Percentiles rank a stretch among this genome's conserved stretches.
These are phyloP conservation scores for Aspergillus steynii DNA, from an alignment of 495 filamentous ascomycete species.

Conservation along the genomic window DNA sequence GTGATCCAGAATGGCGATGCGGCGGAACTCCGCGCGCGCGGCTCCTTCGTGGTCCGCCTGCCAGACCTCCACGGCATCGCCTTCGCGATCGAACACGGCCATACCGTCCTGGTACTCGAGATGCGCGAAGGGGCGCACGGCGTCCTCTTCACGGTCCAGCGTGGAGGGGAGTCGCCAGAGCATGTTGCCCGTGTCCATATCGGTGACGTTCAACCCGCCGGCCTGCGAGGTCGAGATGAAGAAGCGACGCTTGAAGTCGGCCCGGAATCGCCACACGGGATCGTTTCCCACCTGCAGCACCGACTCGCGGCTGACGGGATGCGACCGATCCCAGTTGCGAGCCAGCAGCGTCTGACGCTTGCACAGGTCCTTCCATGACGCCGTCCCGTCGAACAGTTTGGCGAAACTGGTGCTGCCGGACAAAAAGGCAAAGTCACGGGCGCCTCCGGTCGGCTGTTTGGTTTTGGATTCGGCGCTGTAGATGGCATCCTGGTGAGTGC, in stretches of 20 bases:
- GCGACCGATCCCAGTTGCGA: conserved; percentile 34
- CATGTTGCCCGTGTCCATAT: conserved; percentile 37
- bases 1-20: conserved; percentile 37
- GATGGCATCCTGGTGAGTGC: conserved; percentile 42
- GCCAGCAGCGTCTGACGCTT: conserved; percentile 36
- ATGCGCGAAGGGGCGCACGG: conserved; percentile 38
- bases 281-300: conserved; percentile 41
- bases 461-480: conserved; percentile 35
- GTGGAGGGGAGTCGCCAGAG: conserved; percentile 41
- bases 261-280: conserved; percentile 41
- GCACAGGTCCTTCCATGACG: conserved; percentile 42
- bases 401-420: conserved; percentile 22
- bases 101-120: conserved; percentile 46
- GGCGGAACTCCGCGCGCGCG: conserved; percentile 37
- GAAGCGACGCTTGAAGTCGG: conserved; percentile 42
- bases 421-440: conserved; percentile 28
- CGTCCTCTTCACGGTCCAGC: conserved; percentile 26
- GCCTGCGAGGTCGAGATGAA: conserved; percentile 40
- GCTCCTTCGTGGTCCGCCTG: conserved; percentile 33
- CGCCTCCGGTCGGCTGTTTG: conserved; percentile 17
- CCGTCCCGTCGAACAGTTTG: conserved; percentile 23
- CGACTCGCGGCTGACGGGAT: conserved; percentile 31
- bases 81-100: conserved; percentile 42
- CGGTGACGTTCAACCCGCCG: conserved; percentile 41
- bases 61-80: conserved; percentile 42